Percentiles rank a stretch among this genome's conserved stretches.
These are phyloP conservation scores for Citrus medica DNA, from an alignment of 345 rosid genomes.

Conservation along the genomic window DNA sequence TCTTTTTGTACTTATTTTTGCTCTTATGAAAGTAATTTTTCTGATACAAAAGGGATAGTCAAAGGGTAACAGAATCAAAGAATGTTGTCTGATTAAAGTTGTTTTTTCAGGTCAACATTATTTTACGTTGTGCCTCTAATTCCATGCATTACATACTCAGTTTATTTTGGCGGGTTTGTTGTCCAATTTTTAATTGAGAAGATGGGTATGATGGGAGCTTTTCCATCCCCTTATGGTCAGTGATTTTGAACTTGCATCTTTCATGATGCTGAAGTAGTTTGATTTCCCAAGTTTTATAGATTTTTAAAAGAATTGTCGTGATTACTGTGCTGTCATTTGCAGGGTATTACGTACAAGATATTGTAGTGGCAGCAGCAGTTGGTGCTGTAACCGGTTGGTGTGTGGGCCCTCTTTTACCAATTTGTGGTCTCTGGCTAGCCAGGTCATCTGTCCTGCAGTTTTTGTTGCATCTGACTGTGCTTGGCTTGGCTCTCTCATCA, in stretches of 20 bases:
- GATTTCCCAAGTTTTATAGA: not conserved
- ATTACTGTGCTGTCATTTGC: conserved; percentile 30
- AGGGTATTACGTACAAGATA: conserved; percentile 78
- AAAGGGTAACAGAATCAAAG: not conserved
- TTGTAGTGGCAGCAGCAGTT: conserved; percentile 59
- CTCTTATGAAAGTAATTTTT: not conserved
- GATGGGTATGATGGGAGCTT: conserved; percentile 95
- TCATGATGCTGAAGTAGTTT: conserved; percentile 14
- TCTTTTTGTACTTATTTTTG: not conserved
- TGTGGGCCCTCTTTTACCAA: conserved; percentile 76
- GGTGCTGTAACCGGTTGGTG: conserved; percentile 81
- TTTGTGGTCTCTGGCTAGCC: conserved; percentile 77
- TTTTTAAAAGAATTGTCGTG: not conserved
- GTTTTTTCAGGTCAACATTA: conserved; percentile 64
- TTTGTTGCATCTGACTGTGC: conserved; percentile 62
- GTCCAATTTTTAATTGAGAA: conserved; percentile 81
- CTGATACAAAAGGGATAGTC: not conserved
- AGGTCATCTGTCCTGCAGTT: conserved; percentile 66
- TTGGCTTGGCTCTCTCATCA: conserved; percentile 79
- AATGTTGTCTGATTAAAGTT: conserved; percentile 23
- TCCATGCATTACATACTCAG: conserved; percentile 68
- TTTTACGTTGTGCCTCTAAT: conserved; percentile 64
- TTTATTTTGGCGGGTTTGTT: conserved; percentile 84
- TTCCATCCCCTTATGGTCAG: conserved; percentile 93
- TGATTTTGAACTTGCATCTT: conserved; percentile 25